Evolutionary conservation across 2,329 filamentous ascomycete genomes (phyloP).

Genomic region (Ascochyta rabiei): DNA sequence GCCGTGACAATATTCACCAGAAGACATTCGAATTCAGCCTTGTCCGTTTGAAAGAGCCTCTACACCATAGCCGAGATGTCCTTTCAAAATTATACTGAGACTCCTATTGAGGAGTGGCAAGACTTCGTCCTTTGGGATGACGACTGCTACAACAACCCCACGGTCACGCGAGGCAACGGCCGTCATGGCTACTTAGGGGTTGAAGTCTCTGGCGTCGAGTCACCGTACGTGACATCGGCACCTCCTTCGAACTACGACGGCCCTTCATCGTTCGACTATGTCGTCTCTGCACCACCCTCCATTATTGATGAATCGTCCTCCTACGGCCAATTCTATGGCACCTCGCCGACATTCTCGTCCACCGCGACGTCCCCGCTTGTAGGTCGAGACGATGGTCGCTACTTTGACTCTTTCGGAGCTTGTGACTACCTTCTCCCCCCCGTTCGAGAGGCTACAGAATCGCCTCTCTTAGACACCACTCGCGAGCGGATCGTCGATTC

Average conservation of each 20-base stretch:
- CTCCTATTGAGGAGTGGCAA: slow-evolving; percentile 36
- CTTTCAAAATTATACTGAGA: slow-evolving; percentile 20
- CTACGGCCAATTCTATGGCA: slow-evolving; percentile 27
- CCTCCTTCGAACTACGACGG: slow-evolving; percentile 34
- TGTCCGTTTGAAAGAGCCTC: neutral
- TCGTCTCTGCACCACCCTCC: slow-evolving; percentile 38
- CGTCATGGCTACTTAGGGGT: neutral
- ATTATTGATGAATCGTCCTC: slow-evolving; percentile 34
- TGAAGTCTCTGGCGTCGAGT: slow-evolving; percentile 1
- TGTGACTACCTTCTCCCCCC: slow-evolving; percentile 29
- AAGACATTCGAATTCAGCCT: neutral
- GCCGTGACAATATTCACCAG: neutral
- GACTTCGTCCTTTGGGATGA: slow-evolving; percentile 39
- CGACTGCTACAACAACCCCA: slow-evolving; percentile 32
- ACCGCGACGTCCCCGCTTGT: slow-evolving; percentile 36
- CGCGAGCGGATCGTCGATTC: slow-evolving; percentile 29
- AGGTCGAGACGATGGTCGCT: slow-evolving; percentile 22
- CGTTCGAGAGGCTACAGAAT: slow-evolving; percentile 20
- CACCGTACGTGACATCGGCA: slow-evolving; percentile 22
- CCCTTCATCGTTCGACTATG: slow-evolving; percentile 35
- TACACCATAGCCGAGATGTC: slow-evolving; percentile 18
- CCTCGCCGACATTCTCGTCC: slow-evolving; percentile 36
- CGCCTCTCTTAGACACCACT: slow-evolving; percentile 33
- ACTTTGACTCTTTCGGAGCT: slow-evolving; percentile 34
- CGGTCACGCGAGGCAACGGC: neutral